Conservation (phyloP, 768 basidiomycete genomes). For the Suillus placidus region DNA sequence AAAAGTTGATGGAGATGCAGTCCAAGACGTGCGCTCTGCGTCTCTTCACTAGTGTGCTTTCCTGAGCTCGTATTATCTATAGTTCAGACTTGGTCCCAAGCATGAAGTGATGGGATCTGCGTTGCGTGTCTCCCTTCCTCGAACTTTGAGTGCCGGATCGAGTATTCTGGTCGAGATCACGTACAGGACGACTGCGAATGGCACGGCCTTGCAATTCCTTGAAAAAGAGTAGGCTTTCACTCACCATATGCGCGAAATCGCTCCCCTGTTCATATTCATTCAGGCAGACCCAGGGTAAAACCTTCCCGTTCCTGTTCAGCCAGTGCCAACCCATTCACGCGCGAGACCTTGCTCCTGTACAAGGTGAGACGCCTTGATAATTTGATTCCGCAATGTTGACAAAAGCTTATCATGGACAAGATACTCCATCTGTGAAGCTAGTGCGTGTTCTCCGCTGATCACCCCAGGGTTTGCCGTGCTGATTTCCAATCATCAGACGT, state of each 20-base stretch:
- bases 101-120: conserved; percentile 46
- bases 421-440: conserved; percentile 60
- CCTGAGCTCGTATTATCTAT: neutral
- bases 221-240: conserved; percentile 38
- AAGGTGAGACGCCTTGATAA: conserved; percentile 33
- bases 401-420: conserved; percentile 23
- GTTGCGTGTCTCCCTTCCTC: conserved; percentile 37
- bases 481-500: conserved; percentile 39
- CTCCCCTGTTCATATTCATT: neutral
- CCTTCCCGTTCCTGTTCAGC: conserved; percentile 58
- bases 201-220: conserved; percentile 58
- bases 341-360: conserved; percentile 51
- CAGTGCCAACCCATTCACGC: conserved; percentile 65
- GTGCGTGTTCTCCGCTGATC: conserved; percentile 27
- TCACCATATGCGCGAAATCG: neutral
- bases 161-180: conserved; percentile 37
- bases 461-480: neutral
- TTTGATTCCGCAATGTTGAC: neutral
- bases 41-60: neutral
- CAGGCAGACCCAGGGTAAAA: conserved; percentile 56
- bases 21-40: conserved; percentile 25
- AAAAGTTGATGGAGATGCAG: conserved; percentile 38
- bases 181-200: conserved; percentile 48
- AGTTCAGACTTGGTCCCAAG: conserved; percentile 33
- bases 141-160: conserved; percentile 24